Conservation (phyloP, 2,329 filamentous ascomycete species). For the Truncatella angustata region DNA sequence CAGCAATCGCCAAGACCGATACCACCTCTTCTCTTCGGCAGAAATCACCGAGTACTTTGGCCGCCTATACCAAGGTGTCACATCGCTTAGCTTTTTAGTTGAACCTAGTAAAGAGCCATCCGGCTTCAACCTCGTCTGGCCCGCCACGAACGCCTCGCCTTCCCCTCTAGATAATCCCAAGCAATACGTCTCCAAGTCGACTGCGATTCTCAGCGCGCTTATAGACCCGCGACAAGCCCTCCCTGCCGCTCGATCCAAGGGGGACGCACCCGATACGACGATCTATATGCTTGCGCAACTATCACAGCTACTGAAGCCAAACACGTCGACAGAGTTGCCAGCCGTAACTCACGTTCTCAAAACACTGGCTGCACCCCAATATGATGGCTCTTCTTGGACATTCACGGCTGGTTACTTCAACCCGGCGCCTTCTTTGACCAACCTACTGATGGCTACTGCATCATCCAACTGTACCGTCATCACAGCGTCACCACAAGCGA, state of each 20-base stretch:
- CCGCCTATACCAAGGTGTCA: conserved; percentile 72
- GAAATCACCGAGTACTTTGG: conserved; percentile 81
- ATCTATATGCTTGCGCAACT: conserved; percentile 88
- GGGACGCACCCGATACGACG: conserved; percentile 56
- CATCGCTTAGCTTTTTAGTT: conserved; percentile 79
- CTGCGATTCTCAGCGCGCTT: conserved; percentile 63
- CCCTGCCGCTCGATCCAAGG: conserved; percentile 19
- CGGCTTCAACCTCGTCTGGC: conserved; percentile 70
- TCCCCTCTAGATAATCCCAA: conserved; percentile 70
- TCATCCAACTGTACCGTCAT: conserved; percentile 76
- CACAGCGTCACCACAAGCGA: conserved; percentile 88
- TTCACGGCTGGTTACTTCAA: conserved; percentile 99
- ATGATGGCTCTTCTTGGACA: conserved; percentile 77
- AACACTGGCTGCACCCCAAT: conserved; percentile 61
- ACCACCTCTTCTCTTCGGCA: conserved; percentile 82
- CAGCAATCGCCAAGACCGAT: conserved; percentile 90
- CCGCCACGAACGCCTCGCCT: conserved; percentile 67
- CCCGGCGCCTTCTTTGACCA: conserved; percentile 80
- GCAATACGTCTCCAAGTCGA: conserved; percentile 69
- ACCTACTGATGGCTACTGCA: conserved; percentile 72
- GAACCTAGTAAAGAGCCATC: conserved; percentile 55
- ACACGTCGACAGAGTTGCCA: conserved; percentile 85
- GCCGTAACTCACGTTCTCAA: conserved; percentile 73
- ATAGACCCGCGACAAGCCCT: conserved; percentile 51
- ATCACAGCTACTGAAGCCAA: conserved; percentile 75